These are phyloP conservation scores for Syzygium oleosum DNA, from an alignment of 345 rosid genomes.

Conservation along the genomic window DNA sequence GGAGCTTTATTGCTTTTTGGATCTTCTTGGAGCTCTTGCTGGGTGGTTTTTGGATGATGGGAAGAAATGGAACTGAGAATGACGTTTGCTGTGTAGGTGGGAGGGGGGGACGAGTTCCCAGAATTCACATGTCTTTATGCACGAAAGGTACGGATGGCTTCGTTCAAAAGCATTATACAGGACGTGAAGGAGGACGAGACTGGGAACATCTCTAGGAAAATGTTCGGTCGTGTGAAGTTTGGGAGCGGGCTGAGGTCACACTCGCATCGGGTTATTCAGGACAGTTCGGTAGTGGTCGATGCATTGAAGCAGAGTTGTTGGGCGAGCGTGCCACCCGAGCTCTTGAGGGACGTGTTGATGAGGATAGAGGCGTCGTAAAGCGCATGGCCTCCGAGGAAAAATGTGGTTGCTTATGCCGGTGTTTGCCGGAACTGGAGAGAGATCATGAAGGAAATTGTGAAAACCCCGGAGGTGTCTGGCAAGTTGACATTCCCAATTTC, in stretches of 20 bases:
- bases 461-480: conserved; percentile 57
- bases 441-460: conserved; percentile 71
- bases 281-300: conserved; percentile 40
- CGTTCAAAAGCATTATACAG: conserved; percentile 57
- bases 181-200: conserved; percentile 74
- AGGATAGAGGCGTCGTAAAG: conserved; percentile 66
- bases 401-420: conserved; percentile 80
- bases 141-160: conserved; percentile 12
- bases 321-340: conserved; percentile 91
- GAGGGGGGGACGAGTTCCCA: neutral
- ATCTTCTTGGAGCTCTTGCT: neutral
- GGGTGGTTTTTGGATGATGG: neutral
- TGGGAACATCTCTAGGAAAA: conserved; percentile 58
- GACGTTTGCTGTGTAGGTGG: neutral
- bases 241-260: conserved; percentile 68
- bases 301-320: conserved; percentile 83
- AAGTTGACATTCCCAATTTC: conserved; percentile 84
- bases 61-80: neutral
- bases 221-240: conserved; percentile 57
- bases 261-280: conserved; percentile 78
- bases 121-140: neutral
- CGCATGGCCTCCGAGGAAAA: conserved; percentile 61
- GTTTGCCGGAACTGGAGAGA: conserved; percentile 89
- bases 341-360: conserved; percentile 66
- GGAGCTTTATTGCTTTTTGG: neutral